phyloP scores from a whole-genome alignment of 495 filamentous ascomycete genomes.

The Cercophora samala region DNA sequence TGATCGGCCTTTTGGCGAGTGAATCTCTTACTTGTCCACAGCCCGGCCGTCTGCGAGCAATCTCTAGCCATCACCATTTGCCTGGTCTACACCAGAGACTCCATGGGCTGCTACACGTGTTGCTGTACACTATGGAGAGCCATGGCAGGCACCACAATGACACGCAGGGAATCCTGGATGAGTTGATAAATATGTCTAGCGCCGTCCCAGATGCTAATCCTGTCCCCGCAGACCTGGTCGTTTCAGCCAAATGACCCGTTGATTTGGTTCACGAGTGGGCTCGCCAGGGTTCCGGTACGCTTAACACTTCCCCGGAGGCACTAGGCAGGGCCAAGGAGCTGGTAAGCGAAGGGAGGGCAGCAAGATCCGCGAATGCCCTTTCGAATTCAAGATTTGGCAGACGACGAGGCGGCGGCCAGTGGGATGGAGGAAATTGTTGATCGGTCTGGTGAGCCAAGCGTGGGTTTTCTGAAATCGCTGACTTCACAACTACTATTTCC shows the following conservation, averaged over 20 bases:
- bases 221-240: not conserved
- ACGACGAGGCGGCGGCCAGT: not conserved
- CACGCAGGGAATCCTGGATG: not conserved
- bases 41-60: not conserved
- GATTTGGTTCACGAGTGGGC: constrained; percentile 1
- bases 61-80: not conserved
- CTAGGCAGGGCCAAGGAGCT: not conserved
- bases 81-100: not conserved
- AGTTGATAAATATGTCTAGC: not conserved
- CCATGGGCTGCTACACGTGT: not conserved
- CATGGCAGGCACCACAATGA: not conserved
- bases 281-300: not conserved
- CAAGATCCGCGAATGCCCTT: not conserved
- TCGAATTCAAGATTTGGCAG: not conserved
- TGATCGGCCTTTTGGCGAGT: not conserved
- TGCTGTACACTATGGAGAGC: not conserved
- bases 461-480: not conserved
- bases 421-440: not conserved
- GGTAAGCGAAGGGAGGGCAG: constrained; percentile 1
- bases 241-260: constrained; percentile 7
- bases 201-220: not conserved
- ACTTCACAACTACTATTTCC: not conserved
- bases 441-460: not conserved
- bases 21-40: not conserved
- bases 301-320: not conserved